A percentile compares a stretch with the other conserved stretches of the same genome.
Evolutionary conservation across 306 rosid genomes (phyloP).

Genomic region (Bauhinia variegata): DNA sequence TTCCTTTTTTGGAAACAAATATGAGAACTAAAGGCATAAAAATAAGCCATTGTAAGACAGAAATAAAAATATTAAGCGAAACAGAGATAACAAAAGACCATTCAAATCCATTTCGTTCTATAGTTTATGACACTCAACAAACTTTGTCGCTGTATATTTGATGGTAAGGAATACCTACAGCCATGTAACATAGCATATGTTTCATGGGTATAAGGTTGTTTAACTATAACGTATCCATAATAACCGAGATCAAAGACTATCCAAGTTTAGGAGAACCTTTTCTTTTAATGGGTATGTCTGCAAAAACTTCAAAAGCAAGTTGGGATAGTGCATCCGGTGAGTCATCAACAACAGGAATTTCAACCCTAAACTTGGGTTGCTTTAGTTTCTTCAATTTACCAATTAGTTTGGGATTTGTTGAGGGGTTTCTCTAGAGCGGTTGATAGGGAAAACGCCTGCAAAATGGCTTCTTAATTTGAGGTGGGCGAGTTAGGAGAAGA

Average conservation of each 20-base stretch:
- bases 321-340: slow-evolving; percentile 48
- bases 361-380: slow-evolving; percentile 77
- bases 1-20: slow-evolving; percentile 28
- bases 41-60: slow-evolving; percentile 28
- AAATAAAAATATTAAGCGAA: slow-evolving; percentile 10
- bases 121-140: slow-evolving; percentile 9
- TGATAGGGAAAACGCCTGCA: slow-evolving; percentile 86
- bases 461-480: slow-evolving; percentile 77
- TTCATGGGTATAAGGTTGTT: background rate
- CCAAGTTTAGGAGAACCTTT: slow-evolving; percentile 65
- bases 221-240: slow-evolving; percentile 6
- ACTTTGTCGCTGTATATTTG: slow-evolving; percentile 21
- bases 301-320: slow-evolving; percentile 57
- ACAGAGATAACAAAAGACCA: slow-evolving; percentile 28
- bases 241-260: background rate
- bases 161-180: slow-evolving; percentile 20
- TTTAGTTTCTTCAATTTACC: slow-evolving; percentile 65
- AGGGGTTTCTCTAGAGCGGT: slow-evolving; percentile 75
- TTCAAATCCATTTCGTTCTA: slow-evolving; percentile 24
- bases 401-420: slow-evolving; percentile 68
- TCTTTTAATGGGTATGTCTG: slow-evolving; percentile 61
- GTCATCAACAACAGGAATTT: slow-evolving; percentile 78
- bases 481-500: slow-evolving; percentile 74
- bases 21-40: slow-evolving; percentile 27
- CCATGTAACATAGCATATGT: slow-evolving; percentile 21